phyloP scores from a whole-genome alignment of 805 yeast species.

The Metschnikowia borealis region DNA sequence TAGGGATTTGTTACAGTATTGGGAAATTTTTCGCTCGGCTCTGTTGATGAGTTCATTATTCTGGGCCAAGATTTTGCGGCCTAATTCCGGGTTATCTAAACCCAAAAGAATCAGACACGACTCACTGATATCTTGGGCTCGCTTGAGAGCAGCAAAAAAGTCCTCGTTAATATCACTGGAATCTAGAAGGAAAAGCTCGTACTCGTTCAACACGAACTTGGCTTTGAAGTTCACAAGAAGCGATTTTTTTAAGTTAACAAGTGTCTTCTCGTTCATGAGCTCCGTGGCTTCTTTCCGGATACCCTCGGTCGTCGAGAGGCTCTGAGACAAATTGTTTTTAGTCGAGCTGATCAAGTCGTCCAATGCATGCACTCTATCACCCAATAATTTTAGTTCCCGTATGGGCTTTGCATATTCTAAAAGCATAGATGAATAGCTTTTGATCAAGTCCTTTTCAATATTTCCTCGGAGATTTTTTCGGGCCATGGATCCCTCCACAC shows the following conservation, averaged over 20 bases:
- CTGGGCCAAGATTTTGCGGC: slow-evolving; percentile 59
- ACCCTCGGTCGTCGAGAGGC: slow-evolving; percentile 20
- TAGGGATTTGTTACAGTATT: slow-evolving; percentile 32
- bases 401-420: slow-evolving; percentile 33
- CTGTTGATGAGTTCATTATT: slow-evolving; percentile 48
- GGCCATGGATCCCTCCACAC: slow-evolving; percentile 53
- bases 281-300: slow-evolving; percentile 24
- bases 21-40: slow-evolving; percentile 27
- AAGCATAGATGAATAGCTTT: slow-evolving; percentile 41
- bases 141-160: slow-evolving; percentile 57
- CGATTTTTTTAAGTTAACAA: slow-evolving; percentile 46
- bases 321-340: slow-evolving; percentile 36
- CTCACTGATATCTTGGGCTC: slow-evolving; percentile 60
- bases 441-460: slow-evolving; percentile 57
- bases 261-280: slow-evolving; percentile 28
- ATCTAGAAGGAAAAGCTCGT: slow-evolving; percentile 60
- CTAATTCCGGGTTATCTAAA: slow-evolving; percentile 62
- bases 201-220: slow-evolving; percentile 64
- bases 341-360: slow-evolving; percentile 25
- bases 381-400: slow-evolving; percentile 20
- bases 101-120: slow-evolving; percentile 70
- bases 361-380: slow-evolving; percentile 11
- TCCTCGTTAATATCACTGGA: slow-evolving; percentile 45
- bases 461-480: slow-evolving; percentile 58
- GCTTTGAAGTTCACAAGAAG: slow-evolving; percentile 52